Evolutionary conservation across 1,284 basidiomycete genomes (phyloP).

Genomic region (Ustilago tritici): DNA sequence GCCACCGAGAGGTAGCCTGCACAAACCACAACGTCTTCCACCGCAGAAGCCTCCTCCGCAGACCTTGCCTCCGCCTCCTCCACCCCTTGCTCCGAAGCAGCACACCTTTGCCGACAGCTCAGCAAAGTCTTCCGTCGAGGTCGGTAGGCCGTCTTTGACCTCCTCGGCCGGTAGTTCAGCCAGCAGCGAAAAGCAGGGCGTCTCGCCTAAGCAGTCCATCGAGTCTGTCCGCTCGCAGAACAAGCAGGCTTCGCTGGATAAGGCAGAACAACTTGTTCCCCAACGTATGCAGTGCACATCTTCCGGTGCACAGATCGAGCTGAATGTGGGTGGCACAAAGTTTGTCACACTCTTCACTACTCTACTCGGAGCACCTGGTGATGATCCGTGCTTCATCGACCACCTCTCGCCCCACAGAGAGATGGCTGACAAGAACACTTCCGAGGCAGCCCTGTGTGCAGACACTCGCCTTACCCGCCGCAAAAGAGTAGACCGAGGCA

Average conservation of each 20-base stretch:
- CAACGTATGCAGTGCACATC: no score
- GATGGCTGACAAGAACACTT: background rate
- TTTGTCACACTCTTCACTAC: constrained; percentile 31
- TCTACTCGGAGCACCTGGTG: constrained; percentile 15
- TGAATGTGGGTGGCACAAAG: constrained; percentile 33
- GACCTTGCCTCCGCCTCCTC: constrained; percentile 23
- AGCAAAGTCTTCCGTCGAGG: background rate
- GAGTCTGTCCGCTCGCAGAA: background rate
- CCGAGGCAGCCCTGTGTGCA: background rate
- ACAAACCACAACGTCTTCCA: constrained; percentile 25
- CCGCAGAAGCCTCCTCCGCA: constrained; percentile 49
- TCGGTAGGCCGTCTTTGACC: background rate
- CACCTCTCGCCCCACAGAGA: constrained; percentile 1
- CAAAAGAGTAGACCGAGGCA: constrained; percentile 12
- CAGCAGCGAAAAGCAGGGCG: background rate
- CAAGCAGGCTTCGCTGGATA: background rate
- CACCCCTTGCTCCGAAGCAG: constrained; percentile 7
- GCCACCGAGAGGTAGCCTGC: constrained; percentile 6
- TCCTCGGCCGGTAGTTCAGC: background rate
- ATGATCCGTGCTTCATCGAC: constrained; percentile 10
- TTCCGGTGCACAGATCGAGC: background rate
- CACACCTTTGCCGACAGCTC: background rate
- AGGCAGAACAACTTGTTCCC: background rate
- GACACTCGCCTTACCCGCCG: constrained; percentile 7
- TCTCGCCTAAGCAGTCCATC: background rate